Evolutionary conservation across 2,329 filamentous ascomycete species (phyloP), one percentile per base, ranked within the genome.

Genomic region (Penicillium sp.): DNA sequence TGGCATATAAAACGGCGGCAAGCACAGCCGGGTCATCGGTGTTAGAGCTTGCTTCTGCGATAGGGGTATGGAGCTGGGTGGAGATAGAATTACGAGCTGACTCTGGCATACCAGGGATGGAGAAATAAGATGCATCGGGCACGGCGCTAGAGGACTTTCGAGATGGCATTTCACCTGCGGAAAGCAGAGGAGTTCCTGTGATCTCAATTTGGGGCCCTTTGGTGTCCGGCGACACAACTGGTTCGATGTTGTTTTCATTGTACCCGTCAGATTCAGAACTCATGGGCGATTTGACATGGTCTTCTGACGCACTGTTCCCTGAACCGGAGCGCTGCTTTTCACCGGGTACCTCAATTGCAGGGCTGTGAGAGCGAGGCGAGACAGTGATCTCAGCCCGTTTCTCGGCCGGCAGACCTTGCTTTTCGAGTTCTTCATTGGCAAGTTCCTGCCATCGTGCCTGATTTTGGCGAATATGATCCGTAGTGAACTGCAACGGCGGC

Each of bases 401-500:
- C 29, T 63, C 63, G 29, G 56, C 41, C 19, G 47, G 54, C 41
- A 67, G 41, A 7, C 55, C 55, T 38, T 63, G 59, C 41, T 62
- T 66, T 36, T 50, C 55, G 33, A 62, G 56, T 46, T 70, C 65
- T 19, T 61, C 41, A 12, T 68, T 65, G 35, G 67, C 63, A 29
- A 72, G 55, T 27, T 64, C 58, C 30, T 70, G 68, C 79, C 95
- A 97, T 5, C 85, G 77, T 2, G 73, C 71, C 67, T 86, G 88
- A 69, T 97, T 97, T 50, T 74, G 74, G 42, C 87, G 78, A 19
- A 97, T 84, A 69, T 95, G 89, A 22, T 87, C 81, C 11, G 95
- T 85, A 11, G 86, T 88, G 69, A 95, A 96, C 42, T 78, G 76
- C 83, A 97, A 88, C 18, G 81, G 82, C 2, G 93, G 91, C 63